Percentiles rank a stretch among this genome's conserved stretches.
These are phyloP conservation scores for Elsinoe perseae DNA, from an alignment of 2,329 filamentous ascomycete genomes.

Conservation along the genomic window DNA sequence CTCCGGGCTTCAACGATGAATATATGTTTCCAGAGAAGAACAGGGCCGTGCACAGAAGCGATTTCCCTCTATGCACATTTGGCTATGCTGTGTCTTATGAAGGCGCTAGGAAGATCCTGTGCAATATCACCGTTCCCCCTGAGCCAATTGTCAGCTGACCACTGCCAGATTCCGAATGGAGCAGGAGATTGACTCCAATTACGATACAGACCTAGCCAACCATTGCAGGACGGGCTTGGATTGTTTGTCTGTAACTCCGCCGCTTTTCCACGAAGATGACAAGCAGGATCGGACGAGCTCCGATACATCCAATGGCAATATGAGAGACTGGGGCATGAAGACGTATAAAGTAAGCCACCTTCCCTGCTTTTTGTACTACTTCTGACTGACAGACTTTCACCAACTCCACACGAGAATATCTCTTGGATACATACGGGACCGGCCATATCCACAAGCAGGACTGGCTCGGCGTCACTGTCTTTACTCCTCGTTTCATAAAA, in stretches of 20 bases:
- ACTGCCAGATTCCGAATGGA: neutral
- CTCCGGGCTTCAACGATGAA: neutral
- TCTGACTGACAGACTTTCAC: neutral
- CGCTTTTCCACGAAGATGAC: neutral
- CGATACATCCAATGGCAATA: neutral
- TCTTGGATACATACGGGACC: neutral
- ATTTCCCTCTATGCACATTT: neutral
- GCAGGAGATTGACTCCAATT: neutral
- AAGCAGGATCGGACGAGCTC: neutral
- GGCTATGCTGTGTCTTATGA: slow-evolving; percentile 1
- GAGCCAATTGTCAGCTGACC: neutral
- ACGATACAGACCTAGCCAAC: neutral
- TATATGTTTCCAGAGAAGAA: neutral
- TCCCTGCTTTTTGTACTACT: neutral
- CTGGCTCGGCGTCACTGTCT: neutral
- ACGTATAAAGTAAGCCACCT: neutral
- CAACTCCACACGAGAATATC: neutral
- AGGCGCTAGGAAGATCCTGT: neutral
- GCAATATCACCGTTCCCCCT: neutral
- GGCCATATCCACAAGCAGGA: neutral
- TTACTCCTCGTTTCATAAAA: neutral
- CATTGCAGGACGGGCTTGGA: neutral
- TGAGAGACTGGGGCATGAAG: neutral
- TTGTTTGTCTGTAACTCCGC: neutral
- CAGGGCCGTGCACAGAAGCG: neutral